These are phyloP conservation scores for Cercophora sp. DNA, from an alignment of 495 filamentous ascomycete genomes.

Conservation along the genomic window DNA sequence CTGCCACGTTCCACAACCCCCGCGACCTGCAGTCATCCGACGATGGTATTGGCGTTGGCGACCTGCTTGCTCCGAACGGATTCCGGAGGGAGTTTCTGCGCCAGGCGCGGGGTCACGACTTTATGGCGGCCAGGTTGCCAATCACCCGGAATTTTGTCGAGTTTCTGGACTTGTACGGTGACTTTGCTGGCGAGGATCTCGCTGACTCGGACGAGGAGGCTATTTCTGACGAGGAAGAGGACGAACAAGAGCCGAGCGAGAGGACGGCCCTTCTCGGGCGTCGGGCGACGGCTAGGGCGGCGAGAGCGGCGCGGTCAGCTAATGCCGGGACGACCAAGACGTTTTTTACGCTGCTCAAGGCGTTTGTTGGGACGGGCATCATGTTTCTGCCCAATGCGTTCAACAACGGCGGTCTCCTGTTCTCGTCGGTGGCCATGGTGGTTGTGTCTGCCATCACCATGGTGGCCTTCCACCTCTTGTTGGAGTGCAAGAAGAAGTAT, in stretches of 20 bases:
- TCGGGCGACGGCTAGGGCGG: constrained; percentile 33
- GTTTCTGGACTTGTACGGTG: constrained; percentile 66
- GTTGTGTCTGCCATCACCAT: constrained; percentile 51
- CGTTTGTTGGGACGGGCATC: constrained; percentile 63
- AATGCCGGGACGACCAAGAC: constrained; percentile 58
- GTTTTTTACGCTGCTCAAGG: constrained; percentile 65
- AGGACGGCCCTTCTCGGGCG: constrained; percentile 53
- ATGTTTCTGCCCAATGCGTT: constrained; percentile 69
- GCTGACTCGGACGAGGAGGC: constrained; percentile 61
- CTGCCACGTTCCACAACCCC: constrained; percentile 55
- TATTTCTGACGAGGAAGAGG: constrained; percentile 40
- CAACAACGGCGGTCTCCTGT: constrained; percentile 63
- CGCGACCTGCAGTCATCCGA: constrained; percentile 24
- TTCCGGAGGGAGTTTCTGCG: constrained; percentile 58
- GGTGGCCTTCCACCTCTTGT: constrained; percentile 60
- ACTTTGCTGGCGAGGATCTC: constrained; percentile 69
- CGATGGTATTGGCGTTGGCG: constrained; percentile 37
- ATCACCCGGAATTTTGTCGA: constrained; percentile 63
- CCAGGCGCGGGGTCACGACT: constrained; percentile 42
- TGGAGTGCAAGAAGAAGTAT: constrained; percentile 49
- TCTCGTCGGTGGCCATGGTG: constrained; percentile 57
- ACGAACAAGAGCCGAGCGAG: constrained; percentile 39
- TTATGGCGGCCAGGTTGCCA: constrained; percentile 39
- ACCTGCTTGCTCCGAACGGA: constrained; percentile 55
- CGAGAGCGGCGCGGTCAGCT: constrained; percentile 31